These are phyloP conservation scores for Tetracladium maxilliforme DNA, from an alignment of 2,329 filamentous ascomycete genomes.

Conservation along the genomic window DNA sequence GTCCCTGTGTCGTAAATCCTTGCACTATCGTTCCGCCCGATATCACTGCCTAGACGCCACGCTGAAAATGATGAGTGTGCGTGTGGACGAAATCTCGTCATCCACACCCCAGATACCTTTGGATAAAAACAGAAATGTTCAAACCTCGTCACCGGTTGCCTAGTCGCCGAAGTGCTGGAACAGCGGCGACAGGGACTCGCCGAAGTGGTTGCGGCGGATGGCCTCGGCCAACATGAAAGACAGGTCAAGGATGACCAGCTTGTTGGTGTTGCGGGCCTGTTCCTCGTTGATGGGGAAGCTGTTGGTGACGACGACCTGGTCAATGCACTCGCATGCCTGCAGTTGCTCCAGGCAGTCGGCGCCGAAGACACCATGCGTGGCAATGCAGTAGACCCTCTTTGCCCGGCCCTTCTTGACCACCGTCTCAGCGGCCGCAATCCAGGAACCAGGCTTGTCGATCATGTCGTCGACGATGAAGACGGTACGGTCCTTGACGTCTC, in stretches of 20 bases:
- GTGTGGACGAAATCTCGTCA: slow-evolving; percentile 1
- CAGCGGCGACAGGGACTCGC: slow-evolving; percentile 61
- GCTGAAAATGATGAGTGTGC: slow-evolving; percentile 14
- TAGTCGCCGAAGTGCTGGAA: slow-evolving; percentile 54
- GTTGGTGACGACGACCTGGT: slow-evolving; percentile 90
- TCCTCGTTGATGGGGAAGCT: slow-evolving; percentile 82
- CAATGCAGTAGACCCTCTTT: slow-evolving; percentile 93
- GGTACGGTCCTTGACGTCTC: slow-evolving; percentile 74
- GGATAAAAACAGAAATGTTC: too few species aligned
- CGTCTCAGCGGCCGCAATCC: slow-evolving; percentile 94
- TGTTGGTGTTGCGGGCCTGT: slow-evolving; percentile 55
- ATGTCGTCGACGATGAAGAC: slow-evolving; percentile 97
- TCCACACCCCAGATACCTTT: too few species aligned
- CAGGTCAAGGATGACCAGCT: slow-evolving; percentile 80
- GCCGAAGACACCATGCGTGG: slow-evolving; percentile 89
- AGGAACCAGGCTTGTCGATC: slow-evolving; percentile 93
- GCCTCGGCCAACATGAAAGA: slow-evolving; percentile 81
- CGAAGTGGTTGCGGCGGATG: slow-evolving; percentile 91
- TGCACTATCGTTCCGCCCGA: slow-evolving; percentile 14
- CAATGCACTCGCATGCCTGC: slow-evolving; percentile 84
- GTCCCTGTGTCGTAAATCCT: too few species aligned
- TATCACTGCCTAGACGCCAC: slow-evolving; percentile 14
- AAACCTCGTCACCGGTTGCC: too few species aligned
- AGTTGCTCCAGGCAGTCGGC: slow-evolving; percentile 80
- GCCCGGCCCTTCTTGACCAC: slow-evolving; percentile 86